Evolutionary conservation across 768 basidiomycete genomes (phyloP), one percentile per base, ranked within the genome.

Genomic region (Leccinum pellstonianum): DNA sequence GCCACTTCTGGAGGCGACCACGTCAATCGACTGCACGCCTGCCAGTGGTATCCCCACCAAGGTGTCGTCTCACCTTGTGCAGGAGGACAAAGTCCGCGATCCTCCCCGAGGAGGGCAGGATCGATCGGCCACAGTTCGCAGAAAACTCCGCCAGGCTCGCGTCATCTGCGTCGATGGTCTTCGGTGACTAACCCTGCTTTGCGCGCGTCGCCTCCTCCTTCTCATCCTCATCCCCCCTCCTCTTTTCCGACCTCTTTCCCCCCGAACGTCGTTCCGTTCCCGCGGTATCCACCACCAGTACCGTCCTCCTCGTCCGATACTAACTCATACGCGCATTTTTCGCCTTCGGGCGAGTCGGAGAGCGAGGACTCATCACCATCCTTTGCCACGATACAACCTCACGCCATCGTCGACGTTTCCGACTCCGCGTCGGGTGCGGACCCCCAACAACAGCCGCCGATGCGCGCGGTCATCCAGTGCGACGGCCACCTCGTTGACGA

Each of bases 111-210:
- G 62, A 69, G 69, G 70, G 70, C 69, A 60, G 69, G 67, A 27
- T 69, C 69, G 69, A 70, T 70, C 69, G 70, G 69, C 11, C 69
- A 70, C 59, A 71, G 63, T 62, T 60, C 70, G 2, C 67, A 68
- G 60, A 70, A 62, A 67, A 67, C 67, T 62, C 67, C 71, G 63
- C 65, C 52, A 37, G 33, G 60, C 57, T 65, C 68, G 61, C 70
- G 70, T 67, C 70, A 71, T 27, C 61, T 70, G 12, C 70, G 70
- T 54, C 70, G 70, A 55, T 71, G 70, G 70, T 71, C 70, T 48
- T 71, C 70, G 52, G 70, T 68, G 46, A 71, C 67, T 46, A 65
- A 72, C 55, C 60, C 66, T 64, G 64, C 68, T 47, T 59, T 65
- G 59, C 68, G 68, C 59, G 57, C 56, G 51, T 66, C 66, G 3